A percentile compares a stretch with the other conserved stretches of the same genome.
phyloP scores from a whole-genome alignment of 352 stramenopile genomes.

The Peronospora belbahrii region DNA sequence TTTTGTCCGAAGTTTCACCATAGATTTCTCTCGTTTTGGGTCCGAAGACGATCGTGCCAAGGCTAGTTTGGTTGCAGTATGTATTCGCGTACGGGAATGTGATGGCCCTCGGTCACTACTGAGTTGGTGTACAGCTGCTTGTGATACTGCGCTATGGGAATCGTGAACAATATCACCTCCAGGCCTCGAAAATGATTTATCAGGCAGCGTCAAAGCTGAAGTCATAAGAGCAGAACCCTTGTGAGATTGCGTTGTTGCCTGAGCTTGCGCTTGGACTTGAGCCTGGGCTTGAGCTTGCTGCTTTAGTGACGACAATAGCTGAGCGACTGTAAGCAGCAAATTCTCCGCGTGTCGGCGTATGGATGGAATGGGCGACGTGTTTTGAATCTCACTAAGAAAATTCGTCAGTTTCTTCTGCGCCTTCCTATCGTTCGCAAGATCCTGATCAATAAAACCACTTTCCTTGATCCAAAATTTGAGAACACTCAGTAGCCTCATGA shows the following conservation, averaged over 20 bases:
- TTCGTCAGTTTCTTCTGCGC: constrained; percentile 68
- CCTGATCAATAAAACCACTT: constrained; percentile 74
- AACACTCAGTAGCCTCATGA: constrained; percentile 81
- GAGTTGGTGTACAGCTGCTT: constrained; percentile 23
- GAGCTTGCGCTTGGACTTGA: constrained; percentile 13
- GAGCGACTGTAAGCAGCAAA: constrained; percentile 50
- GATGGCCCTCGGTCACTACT: constrained; percentile 25
- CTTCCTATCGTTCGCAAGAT: constrained; percentile 54
- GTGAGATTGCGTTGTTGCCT: constrained; percentile 18
- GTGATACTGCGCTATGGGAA: constrained; percentile 16
- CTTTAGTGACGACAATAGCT: constrained; percentile 49
- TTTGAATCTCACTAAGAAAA: constrained; percentile 71
- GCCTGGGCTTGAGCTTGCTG: constrained; percentile 25
- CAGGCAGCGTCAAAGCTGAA: constrained; percentile 20
- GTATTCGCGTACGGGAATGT: constrained; percentile 31
- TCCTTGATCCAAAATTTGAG: constrained; percentile 88
- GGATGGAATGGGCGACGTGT: constrained; percentile 61
- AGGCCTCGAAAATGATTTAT: constrained; percentile 7
- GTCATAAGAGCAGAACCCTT: constrained; percentile 14
- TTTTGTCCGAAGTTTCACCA: constrained; percentile 56
- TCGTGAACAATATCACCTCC: constrained; percentile 15
- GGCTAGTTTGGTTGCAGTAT: constrained; percentile 58
- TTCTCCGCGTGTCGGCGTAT: constrained; percentile 71
- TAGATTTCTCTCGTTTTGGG: constrained; percentile 59
- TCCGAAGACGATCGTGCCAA: constrained; percentile 68